These are phyloP conservation scores for Amylocarpus encephaloides DNA, from an alignment of 2,329 filamentous ascomycete genomes.

Conservation along the genomic window DNA sequence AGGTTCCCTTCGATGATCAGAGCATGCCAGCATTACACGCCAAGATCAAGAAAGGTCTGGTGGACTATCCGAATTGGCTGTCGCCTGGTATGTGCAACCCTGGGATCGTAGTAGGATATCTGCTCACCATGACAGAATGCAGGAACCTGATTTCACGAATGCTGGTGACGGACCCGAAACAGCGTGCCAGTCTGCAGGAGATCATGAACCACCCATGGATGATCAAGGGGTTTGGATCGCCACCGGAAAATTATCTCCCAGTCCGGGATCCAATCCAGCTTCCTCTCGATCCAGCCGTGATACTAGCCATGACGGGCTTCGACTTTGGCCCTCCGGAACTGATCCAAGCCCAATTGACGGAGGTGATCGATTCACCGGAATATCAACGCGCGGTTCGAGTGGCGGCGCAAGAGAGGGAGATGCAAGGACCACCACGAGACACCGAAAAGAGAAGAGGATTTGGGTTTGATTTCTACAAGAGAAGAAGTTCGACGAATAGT, in stretches of 20 bases:
- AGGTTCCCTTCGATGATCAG: conserved; percentile 97
- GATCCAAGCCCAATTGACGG: conserved; percentile 75
- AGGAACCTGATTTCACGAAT: conserved; percentile 88
- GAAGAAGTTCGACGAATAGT: conserved; percentile 82
- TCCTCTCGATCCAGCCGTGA: conserved; percentile 74
- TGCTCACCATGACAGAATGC: conserved; percentile 59
- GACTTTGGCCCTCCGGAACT: conserved; percentile 86
- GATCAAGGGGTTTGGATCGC: conserved; percentile 78
- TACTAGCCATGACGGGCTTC: conserved; percentile 95
- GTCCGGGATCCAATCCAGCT: conserved; percentile 76
- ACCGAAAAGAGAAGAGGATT: conserved; percentile 83
- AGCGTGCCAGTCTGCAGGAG: conserved; percentile 79
- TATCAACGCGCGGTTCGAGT: conserved; percentile 80
- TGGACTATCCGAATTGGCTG: conserved; percentile 93
- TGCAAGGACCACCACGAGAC: conserved; percentile 45
- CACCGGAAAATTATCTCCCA: conserved; percentile 86
- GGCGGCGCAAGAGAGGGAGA: conserved; percentile 60
- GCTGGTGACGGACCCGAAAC: conserved; percentile 88
- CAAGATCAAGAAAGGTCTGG: conserved; percentile 95
- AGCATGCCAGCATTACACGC: conserved; percentile 98
- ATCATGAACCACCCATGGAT: conserved; percentile 97
- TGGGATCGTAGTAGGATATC: background rate
- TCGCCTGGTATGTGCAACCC: conserved; percentile 62
- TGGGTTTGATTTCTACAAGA: conserved; percentile 92
- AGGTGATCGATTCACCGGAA: conserved; percentile 86